Percentiles rank a stretch among this genome's conserved stretches.
phyloP scores from a whole-genome alignment of 2,329 filamentous ascomycete species.

The Exophiala sideris region DNA sequence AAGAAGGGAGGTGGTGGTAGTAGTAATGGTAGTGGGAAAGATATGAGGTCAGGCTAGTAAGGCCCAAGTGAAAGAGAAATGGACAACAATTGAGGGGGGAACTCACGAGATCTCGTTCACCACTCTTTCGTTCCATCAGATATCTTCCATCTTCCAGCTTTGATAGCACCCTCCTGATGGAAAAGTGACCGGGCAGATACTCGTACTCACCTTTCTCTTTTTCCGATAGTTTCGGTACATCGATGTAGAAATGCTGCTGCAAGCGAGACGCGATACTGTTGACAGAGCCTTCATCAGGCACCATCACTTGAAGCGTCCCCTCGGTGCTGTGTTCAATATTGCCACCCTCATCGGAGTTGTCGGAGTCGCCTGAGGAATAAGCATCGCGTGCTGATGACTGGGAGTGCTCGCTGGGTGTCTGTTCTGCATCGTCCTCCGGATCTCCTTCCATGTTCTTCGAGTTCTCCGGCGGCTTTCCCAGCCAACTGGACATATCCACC shows the following conservation, averaged over 20 bases:
- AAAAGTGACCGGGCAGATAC: slow-evolving; percentile 39
- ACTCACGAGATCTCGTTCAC: slow-evolving; percentile 37
- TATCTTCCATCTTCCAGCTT: slow-evolving; percentile 32
- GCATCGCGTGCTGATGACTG: neutral
- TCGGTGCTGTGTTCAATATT: slow-evolving; percentile 16
- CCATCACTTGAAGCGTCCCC: neutral
- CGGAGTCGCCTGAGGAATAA: slow-evolving; percentile 2
- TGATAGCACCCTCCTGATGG: slow-evolving; percentile 33
- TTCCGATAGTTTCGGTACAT: slow-evolving; percentile 33
- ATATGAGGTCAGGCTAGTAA: neutral
- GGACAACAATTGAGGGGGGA: neutral
- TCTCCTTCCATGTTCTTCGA: neutral
- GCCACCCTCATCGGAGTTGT: slow-evolving; percentile 6
- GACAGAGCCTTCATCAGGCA: slow-evolving; percentile 2
- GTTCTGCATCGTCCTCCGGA: neutral
- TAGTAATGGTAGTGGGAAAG: neutral
- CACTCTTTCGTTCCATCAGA: slow-evolving; percentile 36
- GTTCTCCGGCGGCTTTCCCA: slow-evolving; percentile 22
- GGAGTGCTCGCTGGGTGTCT: neutral
- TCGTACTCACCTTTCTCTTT: slow-evolving; percentile 36
- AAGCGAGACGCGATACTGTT: neutral
- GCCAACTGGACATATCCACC: slow-evolving; percentile 19
- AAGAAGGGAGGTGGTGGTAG: neutral
- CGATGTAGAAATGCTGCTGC: slow-evolving; percentile 28
- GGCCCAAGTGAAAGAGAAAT: neutral